Percentiles rank a stretch among this genome's conserved stretches.
Evolutionary conservation across 139 green algal genomes (phyloP).

Genomic region (Spirogloea muscicola): DNA sequence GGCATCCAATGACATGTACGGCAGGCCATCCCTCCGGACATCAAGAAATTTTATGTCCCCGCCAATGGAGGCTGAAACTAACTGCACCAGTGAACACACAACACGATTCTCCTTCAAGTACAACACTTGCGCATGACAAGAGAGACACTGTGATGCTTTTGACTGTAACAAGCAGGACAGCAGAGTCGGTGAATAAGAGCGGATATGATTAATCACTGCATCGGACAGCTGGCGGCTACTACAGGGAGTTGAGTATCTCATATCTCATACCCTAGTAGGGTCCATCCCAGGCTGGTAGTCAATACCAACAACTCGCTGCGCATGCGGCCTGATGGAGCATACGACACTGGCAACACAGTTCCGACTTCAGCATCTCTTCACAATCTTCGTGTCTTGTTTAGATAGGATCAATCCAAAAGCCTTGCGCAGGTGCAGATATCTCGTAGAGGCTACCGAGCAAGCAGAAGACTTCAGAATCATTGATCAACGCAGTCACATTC

Average conservation of each 20-base stretch:
- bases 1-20: constrained; percentile 62
- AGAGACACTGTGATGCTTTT: background rate
- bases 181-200: no score
- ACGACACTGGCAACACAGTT: constrained; percentile 21
- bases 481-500: background rate
- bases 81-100: no score
- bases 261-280: constrained; percentile 9
- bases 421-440: background rate
- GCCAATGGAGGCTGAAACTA: constrained; percentile 54
- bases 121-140: no score
- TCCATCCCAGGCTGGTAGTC: constrained; percentile 23
- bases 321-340: constrained; percentile 16
- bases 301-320: constrained; percentile 19
- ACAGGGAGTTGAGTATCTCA: background rate
- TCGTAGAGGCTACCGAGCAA: background rate
- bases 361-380: background rate
- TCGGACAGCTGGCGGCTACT: constrained; percentile 1
- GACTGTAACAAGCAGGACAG: background rate
- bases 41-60: constrained; percentile 79
- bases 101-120: no score
- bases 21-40: constrained; percentile 53
- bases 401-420: constrained; percentile 2
- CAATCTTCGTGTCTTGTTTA: background rate
- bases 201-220: no score
- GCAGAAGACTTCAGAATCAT: background rate